Conservation (phyloP, 768 basidiomycete genomes). For the Kwoniella dendrophila region DNA sequence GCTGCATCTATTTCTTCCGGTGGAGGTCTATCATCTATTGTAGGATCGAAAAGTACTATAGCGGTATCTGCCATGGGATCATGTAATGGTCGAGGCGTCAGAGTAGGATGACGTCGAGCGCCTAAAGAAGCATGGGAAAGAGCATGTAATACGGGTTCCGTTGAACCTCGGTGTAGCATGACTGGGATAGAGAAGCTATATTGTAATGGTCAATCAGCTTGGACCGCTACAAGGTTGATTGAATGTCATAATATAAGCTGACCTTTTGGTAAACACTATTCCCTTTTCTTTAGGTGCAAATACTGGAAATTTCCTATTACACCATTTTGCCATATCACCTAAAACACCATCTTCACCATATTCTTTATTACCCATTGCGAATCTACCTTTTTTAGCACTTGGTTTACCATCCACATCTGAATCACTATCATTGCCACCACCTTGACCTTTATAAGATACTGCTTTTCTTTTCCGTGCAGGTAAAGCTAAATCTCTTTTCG, state of each 20-base stretch:
- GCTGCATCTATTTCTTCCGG: constrained; percentile 29
- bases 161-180: constrained; percentile 45
- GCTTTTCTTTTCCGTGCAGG: constrained; percentile 75
- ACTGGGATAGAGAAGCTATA: constrained; percentile 79
- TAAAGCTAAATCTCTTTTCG: constrained; percentile 32
- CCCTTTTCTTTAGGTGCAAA: constrained; percentile 51
- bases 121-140: constrained; percentile 78
- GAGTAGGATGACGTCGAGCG: constrained; percentile 57
- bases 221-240: background rate
- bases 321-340: constrained; percentile 61
- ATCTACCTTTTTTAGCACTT: constrained; percentile 72
- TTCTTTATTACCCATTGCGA: constrained; percentile 62
- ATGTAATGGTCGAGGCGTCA: constrained; percentile 78
- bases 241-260: constrained; percentile 25
- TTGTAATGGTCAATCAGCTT: constrained; percentile 47
- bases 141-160: constrained; percentile 57
- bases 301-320: constrained; percentile 63
- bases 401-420: constrained; percentile 59
- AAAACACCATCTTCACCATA: constrained; percentile 67
- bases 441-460: constrained; percentile 71
- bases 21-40: constrained; percentile 69
- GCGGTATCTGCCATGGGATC: constrained; percentile 98
- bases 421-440: constrained; percentile 59
- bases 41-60: constrained; percentile 95
- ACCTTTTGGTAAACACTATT: constrained; percentile 53